phyloP scores from a whole-genome alignment of 345 rosid genomes.

The Populus euphratica region DNA sequence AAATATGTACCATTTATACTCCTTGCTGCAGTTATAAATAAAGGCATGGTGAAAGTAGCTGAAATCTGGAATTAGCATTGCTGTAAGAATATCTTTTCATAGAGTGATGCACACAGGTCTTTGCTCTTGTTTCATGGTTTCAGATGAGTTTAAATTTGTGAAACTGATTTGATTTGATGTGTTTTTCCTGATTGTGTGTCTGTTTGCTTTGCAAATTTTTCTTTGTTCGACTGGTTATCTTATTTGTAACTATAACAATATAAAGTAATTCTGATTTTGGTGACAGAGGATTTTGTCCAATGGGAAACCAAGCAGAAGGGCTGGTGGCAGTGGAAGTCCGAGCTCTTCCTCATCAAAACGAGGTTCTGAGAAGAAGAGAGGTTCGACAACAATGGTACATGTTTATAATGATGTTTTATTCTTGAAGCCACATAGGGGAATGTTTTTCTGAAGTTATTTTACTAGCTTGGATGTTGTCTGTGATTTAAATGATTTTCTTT shows the following conservation, averaged over 20 bases:
- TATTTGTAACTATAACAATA: not conserved
- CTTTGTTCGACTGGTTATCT: not conserved
- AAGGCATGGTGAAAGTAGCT: not conserved
- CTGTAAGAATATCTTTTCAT: not conserved
- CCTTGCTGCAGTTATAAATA: not conserved
- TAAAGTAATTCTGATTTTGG: not conserved
- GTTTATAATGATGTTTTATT: not conserved
- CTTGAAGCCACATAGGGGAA: not conserved
- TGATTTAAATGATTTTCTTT: not conserved
- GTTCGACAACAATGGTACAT: constrained; percentile 46
- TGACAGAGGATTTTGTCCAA: constrained; percentile 45
- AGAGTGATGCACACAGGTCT: not conserved
- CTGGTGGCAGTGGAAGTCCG: constrained; percentile 40
- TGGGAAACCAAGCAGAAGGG: constrained; percentile 48
- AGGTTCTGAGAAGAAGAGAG: constrained; percentile 53
- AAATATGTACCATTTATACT: not conserved
- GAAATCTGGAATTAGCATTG: not conserved
- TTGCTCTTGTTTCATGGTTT: not conserved
- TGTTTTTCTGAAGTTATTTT: not conserved
- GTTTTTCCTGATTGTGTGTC: not conserved
- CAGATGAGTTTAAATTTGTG: not conserved
- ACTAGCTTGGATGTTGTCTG: not conserved
- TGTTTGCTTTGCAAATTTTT: not conserved
- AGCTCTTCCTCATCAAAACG: constrained; percentile 48
- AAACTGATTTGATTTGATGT: not conserved